Evolutionary conservation across 768 basidiomycete species (phyloP).

Genomic region (Amanita subjunquillea): DNA sequence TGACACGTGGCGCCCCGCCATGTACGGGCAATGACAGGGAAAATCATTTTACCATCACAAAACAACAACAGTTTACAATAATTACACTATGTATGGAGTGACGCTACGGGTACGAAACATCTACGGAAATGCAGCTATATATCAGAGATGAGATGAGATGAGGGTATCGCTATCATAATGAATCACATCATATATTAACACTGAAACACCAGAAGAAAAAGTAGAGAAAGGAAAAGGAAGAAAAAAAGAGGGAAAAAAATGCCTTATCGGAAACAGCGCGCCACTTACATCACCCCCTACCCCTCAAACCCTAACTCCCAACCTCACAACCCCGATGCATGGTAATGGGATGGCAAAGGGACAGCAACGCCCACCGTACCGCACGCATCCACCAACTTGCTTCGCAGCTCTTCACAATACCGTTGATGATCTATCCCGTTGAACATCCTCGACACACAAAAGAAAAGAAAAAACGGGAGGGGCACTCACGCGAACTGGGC

Average conservation of each 20-base stretch:
- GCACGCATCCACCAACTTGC: conserved; percentile 40
- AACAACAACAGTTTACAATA: no score
- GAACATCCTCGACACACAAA: background rate
- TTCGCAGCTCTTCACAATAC: conserved; percentile 38
- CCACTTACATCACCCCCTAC: background rate
- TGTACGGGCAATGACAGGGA: no score
- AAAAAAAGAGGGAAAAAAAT: background rate
- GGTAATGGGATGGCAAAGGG: conserved; percentile 3
- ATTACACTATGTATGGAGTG: no score
- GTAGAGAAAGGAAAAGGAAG: background rate
- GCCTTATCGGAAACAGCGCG: background rate
- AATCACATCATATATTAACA: background rate
- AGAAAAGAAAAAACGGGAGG: background rate
- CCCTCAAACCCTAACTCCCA: no score
- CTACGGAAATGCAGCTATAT: no score
- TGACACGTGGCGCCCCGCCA: no score
- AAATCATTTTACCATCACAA: no score
- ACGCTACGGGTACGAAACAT: no score
- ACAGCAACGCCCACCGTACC: conserved; percentile 23
- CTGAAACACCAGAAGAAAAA: background rate
- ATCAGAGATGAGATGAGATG: no score
- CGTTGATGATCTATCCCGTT: conserved; percentile 29
- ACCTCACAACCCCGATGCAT: background rate
- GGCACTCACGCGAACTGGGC: conserved; percentile 39
- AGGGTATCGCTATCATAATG: background rate